These are phyloP conservation scores for Nosema bombycis DNA, from an alignment of 371 early-diverging fungal species.

Conservation along the genomic window DNA sequence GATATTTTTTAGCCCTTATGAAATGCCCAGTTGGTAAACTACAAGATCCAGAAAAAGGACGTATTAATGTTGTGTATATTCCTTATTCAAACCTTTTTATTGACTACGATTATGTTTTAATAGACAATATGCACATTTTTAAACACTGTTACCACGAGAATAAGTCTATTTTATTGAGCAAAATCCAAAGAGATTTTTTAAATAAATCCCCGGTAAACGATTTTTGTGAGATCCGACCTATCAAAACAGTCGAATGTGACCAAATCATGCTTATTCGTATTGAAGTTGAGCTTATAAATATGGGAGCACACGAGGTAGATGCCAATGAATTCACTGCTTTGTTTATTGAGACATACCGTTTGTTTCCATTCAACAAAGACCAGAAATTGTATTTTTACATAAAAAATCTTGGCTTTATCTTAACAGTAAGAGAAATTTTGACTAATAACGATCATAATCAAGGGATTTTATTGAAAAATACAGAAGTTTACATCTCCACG, in stretches of 20 bases:
- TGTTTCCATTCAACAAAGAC: conserved; percentile 53
- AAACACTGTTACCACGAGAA: conserved; percentile 12
- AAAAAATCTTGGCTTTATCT: conserved; percentile 27
- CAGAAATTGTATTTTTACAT: conserved; percentile 51
- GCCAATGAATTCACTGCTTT: conserved; percentile 40
- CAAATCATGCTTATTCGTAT: conserved; percentile 32
- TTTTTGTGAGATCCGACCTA: conserved; percentile 12
- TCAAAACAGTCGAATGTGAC: conserved; percentile 39
- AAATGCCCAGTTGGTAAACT: conserved; percentile 23
- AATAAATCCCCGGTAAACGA: conserved; percentile 42
- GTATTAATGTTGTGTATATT: conserved; percentile 37
- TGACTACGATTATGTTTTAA: conserved; percentile 28
- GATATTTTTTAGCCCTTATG: conserved; percentile 24
- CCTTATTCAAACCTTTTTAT: conserved; percentile 19
- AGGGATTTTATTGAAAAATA: conserved; percentile 50
- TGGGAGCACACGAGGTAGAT: conserved; percentile 33
- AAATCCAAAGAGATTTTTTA: conserved; percentile 51
- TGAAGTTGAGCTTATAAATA: conserved; percentile 38
- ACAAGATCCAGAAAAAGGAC: conserved; percentile 35
- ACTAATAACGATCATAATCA: conserved; percentile 16
- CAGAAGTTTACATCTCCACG: conserved; percentile 47
- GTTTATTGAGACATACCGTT: conserved; percentile 23
- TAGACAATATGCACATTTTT: conserved; percentile 27
- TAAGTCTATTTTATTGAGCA: conserved; percentile 27
- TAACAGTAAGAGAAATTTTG: conserved; percentile 47